Percentiles rank a stretch among this genome's conserved stretches.
Evolutionary conservation across 495 filamentous ascomycete genomes (phyloP).

Genomic region (Pyrenopolyporus hunteri): DNA sequence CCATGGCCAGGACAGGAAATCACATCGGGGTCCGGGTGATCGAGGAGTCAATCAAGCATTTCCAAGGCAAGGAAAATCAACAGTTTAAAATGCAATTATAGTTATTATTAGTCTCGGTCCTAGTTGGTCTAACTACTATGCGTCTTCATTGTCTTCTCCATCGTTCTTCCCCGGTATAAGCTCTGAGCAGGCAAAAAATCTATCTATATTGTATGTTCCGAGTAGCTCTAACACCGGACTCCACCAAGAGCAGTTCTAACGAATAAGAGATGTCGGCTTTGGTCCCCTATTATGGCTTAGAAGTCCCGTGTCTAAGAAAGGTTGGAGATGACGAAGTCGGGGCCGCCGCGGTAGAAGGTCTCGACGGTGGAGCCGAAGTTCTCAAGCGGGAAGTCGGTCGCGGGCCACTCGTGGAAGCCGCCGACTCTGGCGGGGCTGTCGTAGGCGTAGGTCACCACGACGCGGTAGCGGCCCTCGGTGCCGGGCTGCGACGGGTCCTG

Average conservation of each 20-base stretch:
- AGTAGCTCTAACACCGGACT: not conserved
- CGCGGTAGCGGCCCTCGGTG: constrained; percentile 26
- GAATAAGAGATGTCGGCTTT: not conserved
- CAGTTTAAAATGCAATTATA: too few relatives aligned
- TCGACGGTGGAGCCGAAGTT: constrained; percentile 17
- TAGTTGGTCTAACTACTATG: not conserved
- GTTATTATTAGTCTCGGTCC: not conserved
- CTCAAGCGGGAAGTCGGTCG: constrained; percentile 31
- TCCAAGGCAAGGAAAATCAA: too few relatives aligned
- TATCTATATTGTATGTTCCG: not conserved
- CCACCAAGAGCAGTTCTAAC: not conserved
- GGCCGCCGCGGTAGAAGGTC: constrained; percentile 29
- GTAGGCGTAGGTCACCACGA: constrained; percentile 36
- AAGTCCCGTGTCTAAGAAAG: not conserved
- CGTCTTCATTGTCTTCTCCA: not conserved
- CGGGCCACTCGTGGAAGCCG: constrained; percentile 38
- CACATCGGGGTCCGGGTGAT: too few relatives aligned
- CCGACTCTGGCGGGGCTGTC: constrained; percentile 4
- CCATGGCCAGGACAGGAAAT: too few relatives aligned
- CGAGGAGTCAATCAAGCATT: too few relatives aligned
- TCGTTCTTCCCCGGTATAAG: not conserved
- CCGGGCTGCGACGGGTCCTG: constrained; percentile 38
- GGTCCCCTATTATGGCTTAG: not conserved
- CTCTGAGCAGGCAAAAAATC: not conserved
- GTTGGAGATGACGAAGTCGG: constrained; percentile 28